These are phyloP conservation scores for Lentinula raphanica DNA, from an alignment of 768 basidiomycete genomes.

Conservation along the genomic window DNA sequence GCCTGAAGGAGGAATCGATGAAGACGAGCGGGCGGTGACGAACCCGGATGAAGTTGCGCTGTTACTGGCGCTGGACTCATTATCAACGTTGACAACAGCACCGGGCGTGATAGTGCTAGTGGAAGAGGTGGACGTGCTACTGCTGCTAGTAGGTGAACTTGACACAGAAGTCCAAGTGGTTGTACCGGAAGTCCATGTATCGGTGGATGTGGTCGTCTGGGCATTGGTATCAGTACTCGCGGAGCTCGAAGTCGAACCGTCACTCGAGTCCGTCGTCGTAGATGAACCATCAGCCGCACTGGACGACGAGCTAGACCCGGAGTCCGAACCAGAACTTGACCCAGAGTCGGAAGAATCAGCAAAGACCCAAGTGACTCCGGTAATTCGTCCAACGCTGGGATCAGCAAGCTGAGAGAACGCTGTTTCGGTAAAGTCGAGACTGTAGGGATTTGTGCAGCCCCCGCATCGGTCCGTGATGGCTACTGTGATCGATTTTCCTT, in stretches of 20 bases:
- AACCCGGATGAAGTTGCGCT: neutral
- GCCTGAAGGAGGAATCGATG: neutral
- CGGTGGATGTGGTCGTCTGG: neutral
- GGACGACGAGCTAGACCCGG: neutral
- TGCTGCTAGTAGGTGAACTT: neutral
- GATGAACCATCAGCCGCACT: neutral
- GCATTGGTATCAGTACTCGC: neutral
- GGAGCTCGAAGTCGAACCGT: neutral
- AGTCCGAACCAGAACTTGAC: neutral
- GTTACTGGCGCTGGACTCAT: too few species aligned
- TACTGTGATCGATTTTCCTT: conserved; percentile 27
- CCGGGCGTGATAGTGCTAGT: neutral
- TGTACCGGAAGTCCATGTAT: neutral
- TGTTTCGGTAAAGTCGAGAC: conserved; percentile 4
- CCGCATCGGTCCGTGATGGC: conserved; percentile 39
- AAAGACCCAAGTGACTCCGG: conserved; percentile 5
- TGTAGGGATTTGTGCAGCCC: conserved; percentile 25
- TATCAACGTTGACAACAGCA: neutral
- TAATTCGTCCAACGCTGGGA: conserved; percentile 6
- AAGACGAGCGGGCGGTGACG: neutral
- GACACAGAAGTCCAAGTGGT: neutral
- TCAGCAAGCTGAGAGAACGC: conserved; percentile 7
- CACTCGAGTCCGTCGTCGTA: neutral
- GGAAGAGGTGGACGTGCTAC: neutral
- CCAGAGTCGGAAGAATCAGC: neutral